Base-by-base conservation (phyloP, 2,329 filamentous ascomycete genomes). In the Berkeleyomyces basicola region DNA sequence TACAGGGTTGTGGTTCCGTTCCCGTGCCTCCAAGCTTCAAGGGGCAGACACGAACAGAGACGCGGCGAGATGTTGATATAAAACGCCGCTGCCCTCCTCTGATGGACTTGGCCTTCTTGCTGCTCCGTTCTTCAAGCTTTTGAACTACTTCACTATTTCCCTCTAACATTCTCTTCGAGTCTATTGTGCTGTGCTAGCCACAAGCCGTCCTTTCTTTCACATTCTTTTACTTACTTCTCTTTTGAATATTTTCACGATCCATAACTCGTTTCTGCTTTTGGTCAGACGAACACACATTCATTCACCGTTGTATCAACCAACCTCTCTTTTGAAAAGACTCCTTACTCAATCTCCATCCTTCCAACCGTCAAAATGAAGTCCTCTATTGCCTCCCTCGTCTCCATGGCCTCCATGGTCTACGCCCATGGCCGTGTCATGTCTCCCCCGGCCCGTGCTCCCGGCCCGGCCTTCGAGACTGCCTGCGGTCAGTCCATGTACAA, bases 401-500 rank as follows among this genome's bases (percentile, higher is more conserved):
- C 61, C 44, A 51, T 66, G 53, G 65, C 57, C 16, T 47, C 65
- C 43, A 11, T 65, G 61, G 74, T 73, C 59, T 72, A 72, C 36
- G 74, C 72, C 37, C 77, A 79, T 67, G 76, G 77, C 64, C 73
- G 74, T 67, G 71, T 79, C 70, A 71, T 69, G 47, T 71, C 68
- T 3, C 77, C 77, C 3, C 55, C 70, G 0, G 68, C 76, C n/a
- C 76, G 77, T 43, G 61, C 69, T 37, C 70, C 75, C 14, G 77
- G 77, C 4, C 62, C 71, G 1, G 76, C 75, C 62, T 78, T 73
- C 74, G 71, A 70, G 43, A 67, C 71, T 3, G 73, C 74, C 3
- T 79, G 78, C 61, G 78, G 78, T 5, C 68, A 75, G 4, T 70
- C 72, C 60, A 73, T 75, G 59, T 71, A 66, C 66, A 61, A 71